Base-by-base conservation (phyloP, 2,329 filamentous ascomycete genomes). In the Dactylonectria estremocensis region DNA sequence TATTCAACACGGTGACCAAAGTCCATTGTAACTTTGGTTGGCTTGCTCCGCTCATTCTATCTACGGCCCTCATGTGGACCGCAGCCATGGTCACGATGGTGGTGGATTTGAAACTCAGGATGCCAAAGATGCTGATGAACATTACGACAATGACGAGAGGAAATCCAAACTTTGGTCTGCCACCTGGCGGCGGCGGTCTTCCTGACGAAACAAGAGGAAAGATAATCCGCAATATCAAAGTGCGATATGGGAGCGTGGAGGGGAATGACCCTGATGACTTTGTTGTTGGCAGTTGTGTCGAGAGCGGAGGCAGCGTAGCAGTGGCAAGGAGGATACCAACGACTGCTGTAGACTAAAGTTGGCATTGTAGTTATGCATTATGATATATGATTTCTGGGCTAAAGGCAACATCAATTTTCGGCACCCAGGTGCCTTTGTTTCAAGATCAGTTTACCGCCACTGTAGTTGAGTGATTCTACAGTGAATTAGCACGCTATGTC, bases 91-190 rank as follows among this genome's bases (percentile, higher is more conserved):
- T 66, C 10, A 58, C 64, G 5, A 66, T 61, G 58, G 48, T 40
- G 7, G 45, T 66, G 3, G 64, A 66, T 31, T 16, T 66, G 18
- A 48, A 66, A 40, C 52, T 66, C 14, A 37, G 46, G 1, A 46
- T 61, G 14, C 63, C 63, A 1, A 66, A 61, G 24, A 66, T 66
- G 63, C 45, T 61, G 22, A 61, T 66, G 63, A 66, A 66, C 11
- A 37, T 66, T 18, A 56, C 63, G 5, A 45, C 63, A 10, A 28
- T 66, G 52, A 66, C 63, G 3, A 61, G 63, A 16, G 63, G 56
- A 16, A 54, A 37, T 18, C 40, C 55, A 14, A 18, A 60, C 18
- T 61, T 61, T 31, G 20, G 31, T 22, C 45, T 66, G 3, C 57
- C 57, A 5, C 45, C 52, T 2, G 57, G 52, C 0, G 56, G 57